Evolutionary conservation across 768 basidiomycete species (phyloP).

Genomic region (Agaricus blazei): DNA sequence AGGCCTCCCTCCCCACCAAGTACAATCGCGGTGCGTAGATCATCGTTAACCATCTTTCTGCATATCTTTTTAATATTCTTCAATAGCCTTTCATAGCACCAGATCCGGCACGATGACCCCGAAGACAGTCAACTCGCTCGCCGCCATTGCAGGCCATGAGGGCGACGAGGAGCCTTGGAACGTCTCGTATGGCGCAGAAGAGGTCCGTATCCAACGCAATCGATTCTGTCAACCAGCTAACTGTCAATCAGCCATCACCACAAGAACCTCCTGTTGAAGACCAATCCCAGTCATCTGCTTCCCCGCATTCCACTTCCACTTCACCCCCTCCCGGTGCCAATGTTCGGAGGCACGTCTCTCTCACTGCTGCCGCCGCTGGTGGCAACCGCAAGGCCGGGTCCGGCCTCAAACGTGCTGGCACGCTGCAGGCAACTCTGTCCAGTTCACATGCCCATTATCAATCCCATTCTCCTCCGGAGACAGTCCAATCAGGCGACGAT

Average conservation of each 20-base stretch:
- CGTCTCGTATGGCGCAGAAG: slow-evolving; percentile 54
- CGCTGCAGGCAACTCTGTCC: slow-evolving; percentile 51
- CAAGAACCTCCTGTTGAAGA: slow-evolving; percentile 20
- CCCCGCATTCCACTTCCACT: slow-evolving; percentile 54
- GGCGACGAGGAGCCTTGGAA: slow-evolving; percentile 91
- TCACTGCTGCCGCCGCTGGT: slow-evolving; percentile 56
- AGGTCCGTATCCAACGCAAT: slow-evolving; percentile 36
- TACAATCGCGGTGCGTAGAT: slow-evolving; percentile 61
- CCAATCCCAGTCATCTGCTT: slow-evolving; percentile 50
- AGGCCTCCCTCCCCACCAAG: slow-evolving; percentile 75
- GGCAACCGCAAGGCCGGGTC: slow-evolving; percentile 42
- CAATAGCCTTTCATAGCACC: slow-evolving; percentile 26
- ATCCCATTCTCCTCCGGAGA: slow-evolving; percentile 31
- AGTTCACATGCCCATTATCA: slow-evolving; percentile 25
- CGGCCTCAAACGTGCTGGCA: slow-evolving; percentile 72
- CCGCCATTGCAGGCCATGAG: slow-evolving; percentile 82
- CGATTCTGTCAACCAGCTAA: slow-evolving; percentile 12
- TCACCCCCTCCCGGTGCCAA: slow-evolving; percentile 68
- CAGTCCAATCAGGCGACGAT: slow-evolving; percentile 35
- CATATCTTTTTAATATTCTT: slow-evolving; percentile 11
- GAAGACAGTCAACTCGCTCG: slow-evolving; percentile 74
- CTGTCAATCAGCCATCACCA: slow-evolving; percentile 35
- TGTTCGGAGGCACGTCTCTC: slow-evolving; percentile 76
- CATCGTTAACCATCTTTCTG: slow-evolving; percentile 17
- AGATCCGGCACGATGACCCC: slow-evolving; percentile 63